Evolutionary conservation across 345 rosid genomes (phyloP), one percentile per base, ranked within the genome.

Genomic region (Pugionium cornutum): DNA sequence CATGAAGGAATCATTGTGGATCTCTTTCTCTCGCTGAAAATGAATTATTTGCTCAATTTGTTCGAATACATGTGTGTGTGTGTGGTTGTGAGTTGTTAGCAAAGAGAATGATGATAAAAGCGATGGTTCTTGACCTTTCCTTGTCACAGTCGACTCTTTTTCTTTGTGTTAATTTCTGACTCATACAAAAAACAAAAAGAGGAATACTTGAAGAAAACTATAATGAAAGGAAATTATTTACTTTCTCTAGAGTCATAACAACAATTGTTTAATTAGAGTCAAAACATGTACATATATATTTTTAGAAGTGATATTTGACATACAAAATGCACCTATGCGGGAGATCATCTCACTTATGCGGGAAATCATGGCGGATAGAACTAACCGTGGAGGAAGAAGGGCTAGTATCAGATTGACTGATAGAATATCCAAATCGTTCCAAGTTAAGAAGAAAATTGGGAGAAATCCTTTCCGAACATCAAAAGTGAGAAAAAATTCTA

Each of bases 31-130:
- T 42, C 35, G 40, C 26, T 33, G 7, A 46, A 65, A 55, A 58
- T 65, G 53, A 49, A 66, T 51, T 66, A 58, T 51, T 66, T 43
- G 43, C 71, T 44, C 43, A 42, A 40, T 35, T 58, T 65, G 42
- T 64, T 49, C 46, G 70, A 42, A 65, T 41, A 47, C 53, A 65
- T 72, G 53, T 40, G 26, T 63, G 55, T 39, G 52, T 65, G 51
- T 66, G 71, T 72, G 76, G 76, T 46, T 72, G 62, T 72, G 39
- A 72, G 49, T 30, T 51, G 30, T 10, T 72, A 51, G 31, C 76
- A 72, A 65, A 58, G 62, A 58, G 62, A 72, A 72, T 72, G 71
- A 66, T 72, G 47, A 51, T 72, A 7, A 65, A 72, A 72, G 76
- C 54, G 49, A 72, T 65, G 62, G 66, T 58, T 65, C 55, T 37